Conservation (phyloP, 805 yeast species). For the Yamadazyma kitorensis region DNA sequence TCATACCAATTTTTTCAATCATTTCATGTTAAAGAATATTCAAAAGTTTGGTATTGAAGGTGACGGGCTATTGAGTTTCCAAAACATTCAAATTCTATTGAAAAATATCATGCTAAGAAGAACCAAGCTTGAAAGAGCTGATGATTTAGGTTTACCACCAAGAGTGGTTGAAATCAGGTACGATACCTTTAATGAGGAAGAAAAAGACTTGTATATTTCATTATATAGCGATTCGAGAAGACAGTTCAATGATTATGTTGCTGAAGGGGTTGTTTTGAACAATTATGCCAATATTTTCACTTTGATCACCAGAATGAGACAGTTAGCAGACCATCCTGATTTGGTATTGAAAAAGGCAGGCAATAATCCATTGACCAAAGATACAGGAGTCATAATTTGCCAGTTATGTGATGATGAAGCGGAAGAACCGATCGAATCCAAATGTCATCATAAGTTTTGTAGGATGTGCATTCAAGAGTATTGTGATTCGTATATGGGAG, state of each 20-base stretch:
- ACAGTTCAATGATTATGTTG: conserved; percentile 87
- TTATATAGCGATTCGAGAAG: conserved; percentile 84
- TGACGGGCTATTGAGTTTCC: conserved; percentile 76
- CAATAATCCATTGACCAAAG: conserved; percentile 22
- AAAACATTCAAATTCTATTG: conserved; percentile 69
- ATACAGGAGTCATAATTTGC: conserved; percentile 66
- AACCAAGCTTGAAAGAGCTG: conserved; percentile 95
- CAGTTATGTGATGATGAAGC: conserved; percentile 97
- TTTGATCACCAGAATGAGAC: conserved; percentile 94
- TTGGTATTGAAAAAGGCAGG: conserved; percentile 71
- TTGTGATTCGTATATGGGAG: conserved; percentile 74
- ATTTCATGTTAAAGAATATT: conserved; percentile 90
- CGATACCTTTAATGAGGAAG: conserved; percentile 90
- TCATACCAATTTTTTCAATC: conserved; percentile 93
- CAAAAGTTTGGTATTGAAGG: conserved; percentile 81
- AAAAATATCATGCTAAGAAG: conserved; percentile 87
- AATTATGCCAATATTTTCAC: conserved; percentile 97
- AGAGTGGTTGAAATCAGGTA: conserved; percentile 85
- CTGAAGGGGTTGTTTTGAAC: conserved; percentile 93
- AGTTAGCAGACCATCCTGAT: conserved; percentile 97
- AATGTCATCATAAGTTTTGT: conserved; percentile 92
- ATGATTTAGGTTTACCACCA: conserved; percentile 96
- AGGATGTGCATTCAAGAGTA: conserved; percentile 90
- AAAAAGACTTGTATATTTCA: conserved; percentile 86
- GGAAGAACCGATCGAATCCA: conserved; percentile 93